Base-by-base conservation (phyloP, 768 basidiomycete species). In the Rhodotorula babjevae region DNA sequence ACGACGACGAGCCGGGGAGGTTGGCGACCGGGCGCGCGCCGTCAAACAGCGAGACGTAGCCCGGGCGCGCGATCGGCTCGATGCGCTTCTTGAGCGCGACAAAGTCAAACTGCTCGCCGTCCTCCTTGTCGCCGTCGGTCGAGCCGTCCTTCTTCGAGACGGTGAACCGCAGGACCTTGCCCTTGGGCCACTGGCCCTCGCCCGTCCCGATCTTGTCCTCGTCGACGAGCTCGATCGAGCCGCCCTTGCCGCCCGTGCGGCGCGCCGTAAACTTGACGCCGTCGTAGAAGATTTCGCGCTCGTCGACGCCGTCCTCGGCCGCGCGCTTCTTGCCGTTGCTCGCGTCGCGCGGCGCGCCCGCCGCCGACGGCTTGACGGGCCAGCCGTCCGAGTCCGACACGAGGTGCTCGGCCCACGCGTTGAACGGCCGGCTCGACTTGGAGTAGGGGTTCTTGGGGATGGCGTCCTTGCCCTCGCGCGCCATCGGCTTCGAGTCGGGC, bases 41-140 rank as follows among this genome's bases (percentile, higher is more conserved):
- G 21, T 74, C 72, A 25, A 31, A 18, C n/a, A 69, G 61, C 52
- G 61, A 58, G 58, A 70, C 65, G 59, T 69, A 75, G 14, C 57
- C 74, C 36, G 74, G 74, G 58, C 67, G 64, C 62, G 52, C 60
- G 55, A 76, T 60, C 11, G 74, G 74, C 42, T 64, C 57, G 47
- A 64, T 64, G 65, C 78, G 50, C 46, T 81, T 83, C 83, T 87
- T 87, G 80, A 87, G 87, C 70, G 87, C 84, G 53, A 86, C 86
- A 76, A 90, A 88, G 64, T 83, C 84, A 14, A 88, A 88, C 63
- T 85, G 84, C 33, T 64, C 76, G 58, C 87, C 86, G n/a, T 59
- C 61, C 65, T 75, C 74, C 50, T 56, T 44, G 33, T 61, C 69
- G 60, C 61, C 65, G 7, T 52, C 60, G 31, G 49, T 19, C n/a